phyloP scores from a whole-genome alignment of 306 rosid species.

The Gleditsia sinensis region DNA sequence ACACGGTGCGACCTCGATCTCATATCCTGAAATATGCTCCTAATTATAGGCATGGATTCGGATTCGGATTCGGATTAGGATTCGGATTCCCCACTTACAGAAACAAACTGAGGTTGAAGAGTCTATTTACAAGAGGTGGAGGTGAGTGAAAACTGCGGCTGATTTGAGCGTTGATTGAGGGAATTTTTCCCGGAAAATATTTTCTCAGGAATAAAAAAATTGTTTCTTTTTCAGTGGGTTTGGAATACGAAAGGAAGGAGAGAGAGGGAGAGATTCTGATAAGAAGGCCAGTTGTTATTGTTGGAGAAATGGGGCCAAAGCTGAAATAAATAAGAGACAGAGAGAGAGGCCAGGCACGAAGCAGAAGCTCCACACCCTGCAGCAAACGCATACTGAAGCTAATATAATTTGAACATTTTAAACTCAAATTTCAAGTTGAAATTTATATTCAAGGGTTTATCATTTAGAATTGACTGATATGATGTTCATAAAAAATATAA shows the following conservation, averaged over 20 bases:
- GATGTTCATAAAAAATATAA: too few species aligned
- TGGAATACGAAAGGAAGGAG: background rate
- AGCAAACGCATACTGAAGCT: too few species aligned
- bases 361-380: too few species aligned
- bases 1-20: conserved; percentile 76
- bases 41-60: conserved; percentile 51
- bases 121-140: background rate
- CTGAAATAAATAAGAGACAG: too few species aligned
- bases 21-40: conserved; percentile 70
- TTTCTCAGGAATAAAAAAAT: background rate
- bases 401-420: too few species aligned
- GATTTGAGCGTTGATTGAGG: conserved; percentile 17
- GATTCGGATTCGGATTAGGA: background rate
- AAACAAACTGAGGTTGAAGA: background rate
- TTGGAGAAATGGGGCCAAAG: background rate
- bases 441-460: too few species aligned
- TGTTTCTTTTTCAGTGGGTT: conserved; percentile 9
- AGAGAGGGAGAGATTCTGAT: background rate
- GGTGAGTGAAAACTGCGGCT: background rate
- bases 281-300: background rate
- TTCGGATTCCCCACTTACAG: background rate
- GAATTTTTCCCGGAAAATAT: background rate
- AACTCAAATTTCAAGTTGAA: too few species aligned
- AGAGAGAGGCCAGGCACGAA: too few species aligned
- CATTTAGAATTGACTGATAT: too few species aligned